These are phyloP conservation scores for Phascolomyces articulosus DNA, from an alignment of 371 early-diverging fungal species.

Conservation along the genomic window DNA sequence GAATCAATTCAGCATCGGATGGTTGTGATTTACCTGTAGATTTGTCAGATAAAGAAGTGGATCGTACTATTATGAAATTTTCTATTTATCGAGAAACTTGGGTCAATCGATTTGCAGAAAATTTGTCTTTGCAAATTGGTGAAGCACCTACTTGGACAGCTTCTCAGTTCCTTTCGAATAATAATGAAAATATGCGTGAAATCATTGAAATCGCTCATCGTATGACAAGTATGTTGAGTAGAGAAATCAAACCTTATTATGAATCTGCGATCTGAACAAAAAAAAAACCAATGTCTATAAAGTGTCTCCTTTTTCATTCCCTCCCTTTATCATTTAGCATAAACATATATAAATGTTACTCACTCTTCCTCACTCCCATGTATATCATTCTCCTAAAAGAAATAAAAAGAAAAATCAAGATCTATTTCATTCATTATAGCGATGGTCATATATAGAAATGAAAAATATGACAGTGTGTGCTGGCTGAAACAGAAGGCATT, in stretches of 20 bases:
- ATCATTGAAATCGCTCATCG: slow-evolving; percentile 29
- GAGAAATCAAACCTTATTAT: slow-evolving; percentile 36
- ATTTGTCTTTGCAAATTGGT: slow-evolving; percentile 37
- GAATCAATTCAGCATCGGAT: slow-evolving; percentile 18
- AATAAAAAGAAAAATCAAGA: too few relatives aligned
- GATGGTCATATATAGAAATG: too few relatives aligned
- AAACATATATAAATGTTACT: too few relatives aligned
- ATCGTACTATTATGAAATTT: slow-evolving; percentile 34
- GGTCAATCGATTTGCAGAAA: slow-evolving; percentile 41
- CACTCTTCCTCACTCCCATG: too few relatives aligned
- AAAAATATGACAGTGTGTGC: too few relatives aligned
- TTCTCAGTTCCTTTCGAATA: slow-evolving; percentile 30
- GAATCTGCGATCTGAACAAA: too few relatives aligned
- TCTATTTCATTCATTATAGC: too few relatives aligned
- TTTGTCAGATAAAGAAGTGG: slow-evolving; percentile 22
- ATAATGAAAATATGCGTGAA: slow-evolving; percentile 26
- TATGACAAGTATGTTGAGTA: slow-evolving; percentile 24
- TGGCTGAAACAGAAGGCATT: too few relatives aligned
- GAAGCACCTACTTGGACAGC: slow-evolving; percentile 46
- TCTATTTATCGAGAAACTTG: slow-evolving; percentile 38
- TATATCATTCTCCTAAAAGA: too few relatives aligned
- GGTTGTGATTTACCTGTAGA: slow-evolving; percentile 31
- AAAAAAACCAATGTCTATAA: too few relatives aligned
- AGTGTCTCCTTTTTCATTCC: too few relatives aligned
- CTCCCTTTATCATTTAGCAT: too few relatives aligned